phyloP scores from a whole-genome alignment of 768 basidiomycete genomes.

The Serendipita vermifera region DNA sequence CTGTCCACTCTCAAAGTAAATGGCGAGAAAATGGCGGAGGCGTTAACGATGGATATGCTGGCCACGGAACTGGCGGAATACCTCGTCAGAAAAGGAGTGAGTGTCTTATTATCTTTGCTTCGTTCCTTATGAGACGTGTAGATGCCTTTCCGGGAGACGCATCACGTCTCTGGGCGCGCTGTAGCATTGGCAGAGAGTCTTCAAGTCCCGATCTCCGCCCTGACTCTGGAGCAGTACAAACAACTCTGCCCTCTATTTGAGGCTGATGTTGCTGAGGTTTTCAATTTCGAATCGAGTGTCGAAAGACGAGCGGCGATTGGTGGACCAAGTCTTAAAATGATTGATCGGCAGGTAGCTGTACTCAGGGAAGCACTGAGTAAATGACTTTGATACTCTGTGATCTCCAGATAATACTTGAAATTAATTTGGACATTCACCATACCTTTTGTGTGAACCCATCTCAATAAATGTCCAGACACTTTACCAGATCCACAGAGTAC shows the following conservation, averaged over 20 bases:
- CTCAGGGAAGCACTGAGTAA: conserved; percentile 43
- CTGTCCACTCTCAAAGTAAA: conserved; percentile 83
- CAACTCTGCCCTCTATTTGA: conserved; percentile 61
- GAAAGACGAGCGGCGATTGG: conserved; percentile 88
- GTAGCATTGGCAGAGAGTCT: conserved; percentile 86
- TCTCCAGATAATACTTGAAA: too few relatives aligned
- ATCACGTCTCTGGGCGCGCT: conserved; percentile 93
- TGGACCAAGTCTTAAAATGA: conserved; percentile 73
- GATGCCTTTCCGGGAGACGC: conserved; percentile 98
- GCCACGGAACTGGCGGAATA: conserved; percentile 99
- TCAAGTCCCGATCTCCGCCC: conserved; percentile 65
- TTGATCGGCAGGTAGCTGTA: conserved; percentile 71
- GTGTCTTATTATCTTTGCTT: conserved; percentile 22
- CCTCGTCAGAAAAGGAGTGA: conserved; percentile 92
- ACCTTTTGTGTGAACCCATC: too few relatives aligned
- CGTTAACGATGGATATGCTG: conserved; percentile 92
- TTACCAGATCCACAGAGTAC: neutral
- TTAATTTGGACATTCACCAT: too few relatives aligned
- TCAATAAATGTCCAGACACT: too few relatives aligned
- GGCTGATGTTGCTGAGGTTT: conserved; percentile 70
- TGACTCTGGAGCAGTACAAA: conserved; percentile 70
- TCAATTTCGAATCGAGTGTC: conserved; percentile 91
- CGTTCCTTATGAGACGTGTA: conserved; percentile 22
- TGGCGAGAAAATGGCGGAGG: conserved; percentile 75
- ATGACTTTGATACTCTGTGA: neutral